phyloP scores from a whole-genome alignment of 306 rosid genomes.

The Corylus avellana region DNA sequence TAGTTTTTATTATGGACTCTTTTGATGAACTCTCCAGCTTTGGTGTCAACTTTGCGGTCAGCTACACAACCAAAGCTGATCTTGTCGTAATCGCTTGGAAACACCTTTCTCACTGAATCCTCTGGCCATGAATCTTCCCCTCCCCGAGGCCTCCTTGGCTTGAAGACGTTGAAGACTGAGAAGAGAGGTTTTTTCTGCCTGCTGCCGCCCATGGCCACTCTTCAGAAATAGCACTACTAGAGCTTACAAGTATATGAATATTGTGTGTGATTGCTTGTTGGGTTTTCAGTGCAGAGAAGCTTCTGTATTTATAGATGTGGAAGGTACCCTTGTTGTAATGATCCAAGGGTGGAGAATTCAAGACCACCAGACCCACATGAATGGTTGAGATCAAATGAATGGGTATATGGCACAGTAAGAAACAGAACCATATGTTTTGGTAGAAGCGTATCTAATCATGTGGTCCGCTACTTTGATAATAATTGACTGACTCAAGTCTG shows the following conservation, averaged over 20 bases:
- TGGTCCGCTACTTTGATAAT: not conserved
- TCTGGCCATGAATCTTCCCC: conserved; percentile 15
- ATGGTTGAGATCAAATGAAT: conserved; percentile 30
- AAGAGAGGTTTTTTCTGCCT: conserved; percentile 60
- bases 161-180: conserved; percentile 66
- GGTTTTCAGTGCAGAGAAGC: conserved; percentile 16
- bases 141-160: conserved; percentile 36
- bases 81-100: conserved; percentile 84
- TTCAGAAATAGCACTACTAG: not conserved
- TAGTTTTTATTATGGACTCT: conserved; percentile 42
- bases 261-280: not conserved
- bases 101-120: conserved; percentile 49
- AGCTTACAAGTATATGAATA: no score
- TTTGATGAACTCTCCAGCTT: conserved; percentile 61
- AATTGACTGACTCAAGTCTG: not conserved
- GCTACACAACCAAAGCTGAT: conserved; percentile 55
- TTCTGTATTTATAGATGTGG: conserved; percentile 43
- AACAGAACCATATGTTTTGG: not conserved
- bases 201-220: conserved; percentile 46
- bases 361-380: not conserved
- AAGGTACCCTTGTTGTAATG: conserved; percentile 4
- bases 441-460: not conserved
- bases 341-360: conserved; percentile 12
- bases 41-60: conserved; percentile 70
- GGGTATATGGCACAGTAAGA: not conserved